Percentiles rank a stretch among this genome's conserved stretches.
Conservation (phyloP, 306 rosid genomes). For the Begonia fuchsioides region DNA sequence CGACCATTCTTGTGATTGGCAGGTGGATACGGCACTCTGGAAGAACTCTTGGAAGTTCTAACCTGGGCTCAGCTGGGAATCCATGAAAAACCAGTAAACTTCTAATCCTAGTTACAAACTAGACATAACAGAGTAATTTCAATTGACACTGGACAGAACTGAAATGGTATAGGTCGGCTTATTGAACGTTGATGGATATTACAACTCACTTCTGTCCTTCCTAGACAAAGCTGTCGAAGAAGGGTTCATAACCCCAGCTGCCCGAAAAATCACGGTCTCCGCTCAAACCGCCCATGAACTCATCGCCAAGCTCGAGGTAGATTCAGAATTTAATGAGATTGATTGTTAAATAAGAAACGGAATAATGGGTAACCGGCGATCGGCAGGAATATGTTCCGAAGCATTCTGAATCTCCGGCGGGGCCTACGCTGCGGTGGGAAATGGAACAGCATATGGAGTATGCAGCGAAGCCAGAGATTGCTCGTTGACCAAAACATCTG, state of each 20-base stretch:
- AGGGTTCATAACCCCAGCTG: constrained; percentile 81
- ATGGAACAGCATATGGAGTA: constrained; percentile 62
- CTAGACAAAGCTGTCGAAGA: constrained; percentile 91
- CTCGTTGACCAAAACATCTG: constrained; percentile 35
- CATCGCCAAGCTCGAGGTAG: constrained; percentile 85
- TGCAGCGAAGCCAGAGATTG: constrained; percentile 54
- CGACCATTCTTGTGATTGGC: not conserved
- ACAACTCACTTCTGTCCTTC: constrained; percentile 74
- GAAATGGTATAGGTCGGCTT: constrained; percentile 56
- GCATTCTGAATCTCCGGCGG: constrained; percentile 50
- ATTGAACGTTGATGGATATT: constrained; percentile 91
- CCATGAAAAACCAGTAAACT: constrained; percentile 70
- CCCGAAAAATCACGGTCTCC: constrained; percentile 91
- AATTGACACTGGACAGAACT: not conserved
- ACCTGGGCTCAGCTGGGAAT: constrained; percentile 96
- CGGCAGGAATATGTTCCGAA: constrained; percentile 54
- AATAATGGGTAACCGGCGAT: not conserved
- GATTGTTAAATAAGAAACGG: not conserved
- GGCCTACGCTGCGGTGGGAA: constrained; percentile 67
- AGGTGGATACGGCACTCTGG: constrained; percentile 95
- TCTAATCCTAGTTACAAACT: not conserved
- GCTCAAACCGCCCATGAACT: constrained; percentile 93
- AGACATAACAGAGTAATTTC: not conserved
- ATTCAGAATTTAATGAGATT: not conserved
- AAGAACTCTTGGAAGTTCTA: constrained; percentile 73